Conservation (phyloP, 73 alveolate species). For the Tetrahymena thermophila region DNA sequence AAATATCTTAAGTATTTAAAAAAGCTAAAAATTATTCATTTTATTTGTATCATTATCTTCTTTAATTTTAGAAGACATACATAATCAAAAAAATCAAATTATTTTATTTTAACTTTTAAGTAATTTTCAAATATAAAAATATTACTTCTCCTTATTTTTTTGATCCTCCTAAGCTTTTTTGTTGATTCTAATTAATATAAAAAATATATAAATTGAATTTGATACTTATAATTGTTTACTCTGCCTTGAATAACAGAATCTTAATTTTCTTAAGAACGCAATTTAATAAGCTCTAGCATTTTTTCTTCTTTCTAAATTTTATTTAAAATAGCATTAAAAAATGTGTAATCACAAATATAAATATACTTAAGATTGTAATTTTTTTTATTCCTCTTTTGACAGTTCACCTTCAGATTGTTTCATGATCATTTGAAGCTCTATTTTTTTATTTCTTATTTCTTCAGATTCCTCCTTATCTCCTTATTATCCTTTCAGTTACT, state of each 20-base stretch:
- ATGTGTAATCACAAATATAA: not conserved
- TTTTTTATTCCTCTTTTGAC: not conserved
- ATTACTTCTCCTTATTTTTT: not conserved
- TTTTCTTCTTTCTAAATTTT: not conserved
- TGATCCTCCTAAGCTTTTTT: not conserved
- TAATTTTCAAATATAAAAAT: too few relatives aligned
- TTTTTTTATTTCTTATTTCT: not conserved
- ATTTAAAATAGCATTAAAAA: not conserved
- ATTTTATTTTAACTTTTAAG: too few relatives aligned
- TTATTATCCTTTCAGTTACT: not conserved
- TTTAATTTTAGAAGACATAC: too few relatives aligned
- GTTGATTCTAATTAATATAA: not conserved
- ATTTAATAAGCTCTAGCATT: not conserved
- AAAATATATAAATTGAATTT: too few relatives aligned
- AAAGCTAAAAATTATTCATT: too few relatives aligned
- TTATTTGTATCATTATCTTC: too few relatives aligned
- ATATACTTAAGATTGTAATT: not conserved
- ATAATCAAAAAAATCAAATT: too few relatives aligned
- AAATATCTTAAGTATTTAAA: not conserved
- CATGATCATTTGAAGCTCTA: not conserved
- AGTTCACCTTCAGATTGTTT: not conserved
- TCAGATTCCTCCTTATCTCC: not conserved
- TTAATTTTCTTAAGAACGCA: not conserved
- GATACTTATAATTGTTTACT: not conserved
- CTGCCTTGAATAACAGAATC: not conserved